Percentiles rank a stretch among this genome's conserved stretches.
Conservation (phyloP, 306 rosid genomes). For the Malus fusca region DNA sequence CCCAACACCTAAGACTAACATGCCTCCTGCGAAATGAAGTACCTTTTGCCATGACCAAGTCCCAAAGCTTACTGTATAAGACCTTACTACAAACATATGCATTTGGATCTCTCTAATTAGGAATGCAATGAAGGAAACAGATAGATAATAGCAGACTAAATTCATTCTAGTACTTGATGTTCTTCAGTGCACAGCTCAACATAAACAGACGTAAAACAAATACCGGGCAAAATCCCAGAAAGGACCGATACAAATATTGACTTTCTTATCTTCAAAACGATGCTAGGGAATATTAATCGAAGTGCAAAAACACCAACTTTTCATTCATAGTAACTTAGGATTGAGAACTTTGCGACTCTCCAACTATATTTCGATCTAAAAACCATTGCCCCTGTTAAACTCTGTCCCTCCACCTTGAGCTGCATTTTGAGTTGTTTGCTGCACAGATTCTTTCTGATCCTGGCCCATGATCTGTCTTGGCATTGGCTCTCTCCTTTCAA, state of each 20-base stretch:
- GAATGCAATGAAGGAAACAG: not conserved
- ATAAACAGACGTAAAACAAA: not conserved
- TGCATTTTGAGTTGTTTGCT: conserved; percentile 26
- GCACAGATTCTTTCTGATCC: conserved; percentile 36
- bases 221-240: not conserved
- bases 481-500: conserved; percentile 45
- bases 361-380: not conserved
- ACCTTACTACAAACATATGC: not conserved
- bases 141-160: not conserved
- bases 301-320: not conserved
- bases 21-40: too few relatives aligned
- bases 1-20: not conserved
- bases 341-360: not conserved
- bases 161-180: not conserved
- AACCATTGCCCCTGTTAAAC: conserved; percentile 11
- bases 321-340: not conserved
- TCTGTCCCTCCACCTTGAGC: conserved; percentile 19
- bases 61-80: too few relatives aligned
- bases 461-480: conserved; percentile 40
- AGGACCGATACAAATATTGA: not conserved
- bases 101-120: not conserved
- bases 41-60: too few relatives aligned
- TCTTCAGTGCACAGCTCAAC: not conserved
- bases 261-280: not conserved
- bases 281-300: not conserved